A percentile compares a stretch with the other conserved stretches of the same genome.
Conservation (phyloP, 495 filamentous ascomycete species). For the Talaromyces liani region DNA sequence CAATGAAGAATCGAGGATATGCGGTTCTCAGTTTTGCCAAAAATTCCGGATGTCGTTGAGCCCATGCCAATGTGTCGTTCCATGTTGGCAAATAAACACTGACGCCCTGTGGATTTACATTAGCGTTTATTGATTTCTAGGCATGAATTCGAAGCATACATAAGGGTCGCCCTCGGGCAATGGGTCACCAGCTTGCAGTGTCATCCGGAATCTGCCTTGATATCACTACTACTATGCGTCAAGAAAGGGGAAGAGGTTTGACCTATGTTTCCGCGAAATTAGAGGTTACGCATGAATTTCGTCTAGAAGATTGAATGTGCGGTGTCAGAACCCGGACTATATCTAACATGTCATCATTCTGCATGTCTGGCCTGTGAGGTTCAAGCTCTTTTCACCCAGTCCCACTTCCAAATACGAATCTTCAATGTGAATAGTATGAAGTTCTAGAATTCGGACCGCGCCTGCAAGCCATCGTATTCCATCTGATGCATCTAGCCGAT, state of each 20-base stretch:
- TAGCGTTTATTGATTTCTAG: background rate
- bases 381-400: background rate
- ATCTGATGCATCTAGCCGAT: background rate
- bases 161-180: background rate
- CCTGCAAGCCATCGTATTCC: background rate
- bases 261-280: background rate
- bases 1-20: slow-evolving; percentile 13
- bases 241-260: background rate
- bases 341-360: background rate
- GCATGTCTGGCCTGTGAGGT: background rate
- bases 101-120: background rate
- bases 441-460: background rate
- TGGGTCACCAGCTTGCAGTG: background rate
- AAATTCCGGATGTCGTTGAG: background rate
- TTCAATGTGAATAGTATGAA: background rate
- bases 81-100: slow-evolving; percentile 6
- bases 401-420: background rate
- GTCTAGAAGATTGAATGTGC: background rate
- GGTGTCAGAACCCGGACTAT: background rate
- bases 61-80: slow-evolving; percentile 2
- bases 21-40: slow-evolving; percentile 10
- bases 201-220: background rate
- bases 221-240: background rate
- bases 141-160: background rate
- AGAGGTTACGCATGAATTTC: background rate